phyloP scores from a whole-genome alignment of 2,329 filamentous ascomycete species.

The Botrytis cinerea region DNA sequence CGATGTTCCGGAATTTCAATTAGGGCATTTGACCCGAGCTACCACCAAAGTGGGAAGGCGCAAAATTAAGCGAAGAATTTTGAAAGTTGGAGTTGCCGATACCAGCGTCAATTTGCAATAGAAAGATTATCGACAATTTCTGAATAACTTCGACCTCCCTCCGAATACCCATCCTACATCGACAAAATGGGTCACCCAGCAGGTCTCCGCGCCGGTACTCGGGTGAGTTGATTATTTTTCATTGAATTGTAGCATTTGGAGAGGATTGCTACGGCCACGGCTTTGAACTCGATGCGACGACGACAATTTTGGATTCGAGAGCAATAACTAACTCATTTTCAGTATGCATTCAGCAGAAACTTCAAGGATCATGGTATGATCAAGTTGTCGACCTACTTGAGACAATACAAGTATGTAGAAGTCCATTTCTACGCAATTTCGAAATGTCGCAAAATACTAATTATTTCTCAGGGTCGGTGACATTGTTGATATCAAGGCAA shows the following conservation, averaged over 20 bases:
- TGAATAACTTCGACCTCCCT: constrained; percentile 28
- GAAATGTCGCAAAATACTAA: constrained; percentile 46
- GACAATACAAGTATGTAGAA: constrained; percentile 76
- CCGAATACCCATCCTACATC: constrained; percentile 30
- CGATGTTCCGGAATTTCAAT: constrained; percentile 3
- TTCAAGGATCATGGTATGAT: constrained; percentile 98
- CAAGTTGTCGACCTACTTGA: constrained; percentile 89
- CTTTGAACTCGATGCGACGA: constrained; percentile 23
- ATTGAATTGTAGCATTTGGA: neutral
- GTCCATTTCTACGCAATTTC: constrained; percentile 8
- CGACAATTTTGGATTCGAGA: neutral
- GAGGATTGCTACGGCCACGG: constrained; percentile 14
- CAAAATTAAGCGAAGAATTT: constrained; percentile 20
- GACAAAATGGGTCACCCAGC: constrained; percentile 64
- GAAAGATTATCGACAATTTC: constrained; percentile 23
- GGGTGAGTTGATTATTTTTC: constrained; percentile 56
- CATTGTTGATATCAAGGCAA: constrained; percentile 98
- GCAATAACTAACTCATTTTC: constrained; percentile 35
- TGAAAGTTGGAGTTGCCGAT: constrained; percentile 18
- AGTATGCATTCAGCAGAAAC: constrained; percentile 78
- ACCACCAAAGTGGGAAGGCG: constrained; percentile 12
- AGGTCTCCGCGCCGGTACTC: constrained; percentile 84
- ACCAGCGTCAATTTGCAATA: constrained; percentile 17
- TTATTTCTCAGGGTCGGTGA: constrained; percentile 75
- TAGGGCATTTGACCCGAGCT: constrained; percentile 24